These are phyloP conservation scores for Samsoniella hepiali DNA, from an alignment of 2,329 filamentous ascomycete species.

Conservation along the genomic window DNA sequence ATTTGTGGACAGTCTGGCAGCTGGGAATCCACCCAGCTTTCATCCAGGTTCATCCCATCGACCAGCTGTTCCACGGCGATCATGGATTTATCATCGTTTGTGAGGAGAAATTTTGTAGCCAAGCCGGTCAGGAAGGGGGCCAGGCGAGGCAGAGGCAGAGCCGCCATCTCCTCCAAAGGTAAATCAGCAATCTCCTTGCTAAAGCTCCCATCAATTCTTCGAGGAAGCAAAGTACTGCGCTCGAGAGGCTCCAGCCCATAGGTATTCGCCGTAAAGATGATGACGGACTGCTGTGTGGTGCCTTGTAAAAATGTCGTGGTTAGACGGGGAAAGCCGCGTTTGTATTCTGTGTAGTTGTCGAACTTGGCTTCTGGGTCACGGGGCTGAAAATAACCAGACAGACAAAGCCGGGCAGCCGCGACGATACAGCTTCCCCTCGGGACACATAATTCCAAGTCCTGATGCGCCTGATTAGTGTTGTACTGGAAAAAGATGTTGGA, in stretches of 20 bases:
- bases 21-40: slow-evolving; percentile 23
- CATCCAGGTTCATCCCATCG: slow-evolving; percentile 26
- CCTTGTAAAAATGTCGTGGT: too few species aligned
- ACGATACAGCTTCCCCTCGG: slow-evolving; percentile 10
- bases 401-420: slow-evolving; percentile 21
- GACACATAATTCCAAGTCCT: slow-evolving; percentile 24
- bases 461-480: not conserved
- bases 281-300: too few species aligned
- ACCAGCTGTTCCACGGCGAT: slow-evolving; percentile 29
- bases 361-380: slow-evolving; percentile 15
- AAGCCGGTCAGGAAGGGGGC: not conserved
- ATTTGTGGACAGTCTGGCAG: slow-evolving; percentile 14
- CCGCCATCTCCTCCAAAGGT: not conserved
- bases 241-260: too few species aligned
- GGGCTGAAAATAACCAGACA: slow-evolving; percentile 21
- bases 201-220: not conserved
- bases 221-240: not conserved
- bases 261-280: too few species aligned
- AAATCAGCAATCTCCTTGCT: not conserved
- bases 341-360: slow-evolving; percentile 28
- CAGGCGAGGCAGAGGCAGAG: not conserved
- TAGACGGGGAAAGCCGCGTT: slow-evolving; percentile 22
- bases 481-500: not conserved
- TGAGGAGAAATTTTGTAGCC: not conserved
- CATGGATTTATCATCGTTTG: slow-evolving; percentile 24